Evolutionary conservation across 139 green algal species (phyloP), one percentile per base, ranked within the genome.

Genomic region (Volvox reticuliferus): DNA sequence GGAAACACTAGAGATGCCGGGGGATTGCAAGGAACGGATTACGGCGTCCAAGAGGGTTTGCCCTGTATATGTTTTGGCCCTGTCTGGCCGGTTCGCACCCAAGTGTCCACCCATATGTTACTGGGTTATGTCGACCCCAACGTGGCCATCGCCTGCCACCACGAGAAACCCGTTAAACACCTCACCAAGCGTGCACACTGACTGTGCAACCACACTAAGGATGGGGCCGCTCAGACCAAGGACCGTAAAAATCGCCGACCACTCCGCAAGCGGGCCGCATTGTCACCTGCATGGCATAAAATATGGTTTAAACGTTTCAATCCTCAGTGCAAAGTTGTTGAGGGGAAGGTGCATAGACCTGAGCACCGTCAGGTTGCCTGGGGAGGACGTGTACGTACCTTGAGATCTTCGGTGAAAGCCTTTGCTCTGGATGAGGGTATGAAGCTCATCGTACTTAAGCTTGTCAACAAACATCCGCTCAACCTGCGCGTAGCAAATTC

Each of bases 401-500:
- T 88, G 30, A 28, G 17, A 26, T 82, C 50, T 81, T 32, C 86
- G 44, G 20, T 28, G 17, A 30, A 90, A 90, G 12, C 86, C 86
- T 30, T 90, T 90, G 50, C 30, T 76, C 19, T 90, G 86, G 1
- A 90, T 62, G 22, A 90, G 73, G 20, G 86, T 90, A 75, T 90
- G 86, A 18, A 90, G 86, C 28, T 90, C 86, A 22, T 90, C 44
- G 36, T 90, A 90, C 13, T 62, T 76, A 0, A 90, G 50, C 73
- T 90, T 90, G 50, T 83, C 86, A 22, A 90, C 73, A 77, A 84
- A 90, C 86, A 90, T 90, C 9, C 86, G 71, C 86, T 90, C 86
- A 3, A 90, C 69, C 85, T 89, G 85, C 61, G 50, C 1, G 28
- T 14, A 55, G 9, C 5, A 55, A 55, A 9, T 9, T 9, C 44